Percentiles rank a stretch among this genome's conserved stretches.
Evolutionary conservation across 2,329 filamentous ascomycete genomes (phyloP).

Genomic region (Trichoderma sp.): DNA sequence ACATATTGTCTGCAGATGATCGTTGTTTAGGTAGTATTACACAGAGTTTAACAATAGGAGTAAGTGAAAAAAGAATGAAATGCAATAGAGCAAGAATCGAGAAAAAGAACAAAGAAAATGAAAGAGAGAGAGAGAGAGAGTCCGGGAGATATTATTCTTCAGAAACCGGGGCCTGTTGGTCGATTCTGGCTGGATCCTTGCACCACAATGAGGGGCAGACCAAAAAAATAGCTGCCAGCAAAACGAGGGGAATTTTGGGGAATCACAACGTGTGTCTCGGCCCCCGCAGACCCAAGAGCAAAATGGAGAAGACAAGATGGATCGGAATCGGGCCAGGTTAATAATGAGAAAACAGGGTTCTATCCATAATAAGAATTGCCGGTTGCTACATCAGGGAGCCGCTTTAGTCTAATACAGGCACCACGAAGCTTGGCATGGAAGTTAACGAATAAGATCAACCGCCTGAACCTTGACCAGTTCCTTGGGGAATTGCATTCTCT

Average conservation of each 20-base stretch:
- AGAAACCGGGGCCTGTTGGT: neutral
- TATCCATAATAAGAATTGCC: neutral
- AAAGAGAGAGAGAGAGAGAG: neutral
- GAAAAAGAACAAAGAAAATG: neutral
- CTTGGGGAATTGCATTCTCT: no score
- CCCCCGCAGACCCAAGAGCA: neutral
- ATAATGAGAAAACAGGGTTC: neutral
- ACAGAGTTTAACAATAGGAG: no score
- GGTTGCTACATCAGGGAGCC: neutral
- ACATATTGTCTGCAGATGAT: conserved; percentile 21
- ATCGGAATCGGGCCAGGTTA: neutral
- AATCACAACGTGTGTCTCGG: conserved; percentile 3
- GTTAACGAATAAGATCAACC: neutral
- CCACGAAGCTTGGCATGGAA: neutral
- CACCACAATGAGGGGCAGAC: neutral
- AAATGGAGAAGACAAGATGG: neutral
- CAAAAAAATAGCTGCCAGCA: neutral
- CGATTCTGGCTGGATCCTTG: neutral
- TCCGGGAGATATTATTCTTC: neutral
- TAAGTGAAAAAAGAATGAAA: neutral
- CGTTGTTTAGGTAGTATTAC: neutral
- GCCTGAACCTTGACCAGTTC: no score
- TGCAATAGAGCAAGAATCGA: neutral
- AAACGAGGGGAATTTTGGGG: neutral
- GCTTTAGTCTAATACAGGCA: neutral